Evolutionary conservation across 225 moss, liverwort and hornwort species (phyloP).

Genomic region (Anthoceros angustus): DNA sequence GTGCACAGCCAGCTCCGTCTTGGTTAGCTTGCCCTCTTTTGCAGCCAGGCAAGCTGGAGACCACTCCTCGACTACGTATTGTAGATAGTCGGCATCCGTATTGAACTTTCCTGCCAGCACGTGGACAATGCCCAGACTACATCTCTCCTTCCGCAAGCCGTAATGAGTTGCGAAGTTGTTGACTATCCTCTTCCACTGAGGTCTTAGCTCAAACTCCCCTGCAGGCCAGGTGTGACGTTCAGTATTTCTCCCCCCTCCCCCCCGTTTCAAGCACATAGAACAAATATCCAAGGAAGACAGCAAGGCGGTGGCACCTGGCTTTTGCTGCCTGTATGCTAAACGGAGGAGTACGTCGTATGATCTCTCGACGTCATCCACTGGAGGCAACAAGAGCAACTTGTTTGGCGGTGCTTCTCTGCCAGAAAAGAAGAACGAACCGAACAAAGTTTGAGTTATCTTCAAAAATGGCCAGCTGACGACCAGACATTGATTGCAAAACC

Average conservation of each 20-base stretch:
- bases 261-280: background rate
- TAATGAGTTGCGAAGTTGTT: conserved; percentile 29
- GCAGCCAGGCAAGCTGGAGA: conserved; percentile 20
- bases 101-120: conserved; percentile 22
- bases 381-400: conserved; percentile 23
- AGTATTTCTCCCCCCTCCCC: background rate
- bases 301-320: conserved; percentile 17
- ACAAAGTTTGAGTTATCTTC: background rate
- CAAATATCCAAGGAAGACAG: background rate
- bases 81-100: conserved; percentile 18
- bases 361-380: conserved; percentile 26
- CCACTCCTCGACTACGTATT: conserved; percentile 28
- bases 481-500: background rate
- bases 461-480: background rate
- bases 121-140: conserved; percentile 19
- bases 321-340: conserved; percentile 24
- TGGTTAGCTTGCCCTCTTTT: conserved; percentile 29
- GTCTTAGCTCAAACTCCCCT: conserved; percentile 21
- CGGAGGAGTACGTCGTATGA: conserved; percentile 28
- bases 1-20: conserved; percentile 26
- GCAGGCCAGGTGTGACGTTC: background rate
- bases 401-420: conserved; percentile 30
- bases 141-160: conserved; percentile 26
- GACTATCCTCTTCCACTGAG: conserved; percentile 21
- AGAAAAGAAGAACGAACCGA: background rate